Conservation (phyloP, 1,139 yeast species). For the Taphrina pruni region DNA sequence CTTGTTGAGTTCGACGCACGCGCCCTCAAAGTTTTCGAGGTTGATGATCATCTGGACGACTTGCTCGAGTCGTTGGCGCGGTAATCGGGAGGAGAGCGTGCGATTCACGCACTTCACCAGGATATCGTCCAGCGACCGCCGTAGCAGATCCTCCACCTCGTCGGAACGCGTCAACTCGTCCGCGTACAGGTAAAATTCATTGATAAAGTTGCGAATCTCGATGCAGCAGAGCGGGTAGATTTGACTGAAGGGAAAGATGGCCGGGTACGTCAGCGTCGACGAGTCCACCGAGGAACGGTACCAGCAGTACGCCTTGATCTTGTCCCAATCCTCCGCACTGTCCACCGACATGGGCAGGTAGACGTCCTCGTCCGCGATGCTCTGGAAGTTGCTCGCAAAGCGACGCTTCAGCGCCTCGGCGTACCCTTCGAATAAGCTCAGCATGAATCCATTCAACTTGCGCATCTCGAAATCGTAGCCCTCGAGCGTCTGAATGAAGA, state of each 20-base stretch:
- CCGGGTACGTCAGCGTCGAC: slow-evolving; percentile 63
- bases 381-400: slow-evolving; percentile 67
- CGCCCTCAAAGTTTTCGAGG: slow-evolving; percentile 77
- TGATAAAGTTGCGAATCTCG: slow-evolving; percentile 68
- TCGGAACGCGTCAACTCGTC: slow-evolving; percentile 62
- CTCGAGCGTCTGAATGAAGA: slow-evolving; percentile 78
- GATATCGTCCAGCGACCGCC: slow-evolving; percentile 67
- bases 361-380: slow-evolving; percentile 75
- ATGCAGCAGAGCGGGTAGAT: slow-evolving; percentile 86
- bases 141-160: slow-evolving; percentile 50
- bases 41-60: slow-evolving; percentile 87
- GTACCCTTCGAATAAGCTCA: slow-evolving; percentile 65
- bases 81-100: slow-evolving; percentile 68
- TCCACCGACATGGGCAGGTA: slow-evolving; percentile 83
- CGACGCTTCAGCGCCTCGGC: slow-evolving; percentile 63
- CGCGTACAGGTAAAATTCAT: slow-evolving; percentile 66
- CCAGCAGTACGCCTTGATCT: slow-evolving; percentile 71
- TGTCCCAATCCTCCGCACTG: slow-evolving; percentile 64
- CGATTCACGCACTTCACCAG: slow-evolving; percentile 72
- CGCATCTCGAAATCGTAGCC: slow-evolving; percentile 64
- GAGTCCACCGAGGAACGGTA: slow-evolving; percentile 61
- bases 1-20: slow-evolving; percentile 57
- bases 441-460: slow-evolving; percentile 67
- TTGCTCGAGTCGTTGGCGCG: slow-evolving; percentile 80
- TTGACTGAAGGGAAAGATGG: slow-evolving; percentile 85